A percentile compares a stretch with the other conserved stretches of the same genome.
phyloP scores from a whole-genome alignment of 306 rosid species.

The Canavalia gladiata region DNA sequence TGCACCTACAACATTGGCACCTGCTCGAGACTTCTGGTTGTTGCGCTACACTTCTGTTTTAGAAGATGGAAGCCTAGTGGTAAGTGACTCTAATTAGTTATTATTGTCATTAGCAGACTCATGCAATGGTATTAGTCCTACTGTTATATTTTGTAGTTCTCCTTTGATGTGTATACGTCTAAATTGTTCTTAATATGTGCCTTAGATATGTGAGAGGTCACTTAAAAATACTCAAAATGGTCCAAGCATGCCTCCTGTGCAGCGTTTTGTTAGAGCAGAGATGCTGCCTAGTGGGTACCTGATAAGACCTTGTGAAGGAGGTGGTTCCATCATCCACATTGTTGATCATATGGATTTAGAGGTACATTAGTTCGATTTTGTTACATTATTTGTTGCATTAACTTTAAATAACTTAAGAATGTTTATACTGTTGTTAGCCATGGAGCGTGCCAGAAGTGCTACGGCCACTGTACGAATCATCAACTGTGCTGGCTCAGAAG shows the following conservation, averaged over 20 bases:
- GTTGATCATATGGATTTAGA: slow-evolving; percentile 97
- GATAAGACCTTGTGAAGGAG: slow-evolving; percentile 97
- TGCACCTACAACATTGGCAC: slow-evolving; percentile 93
- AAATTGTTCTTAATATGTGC: slow-evolving; percentile 39
- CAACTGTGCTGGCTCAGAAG: slow-evolving; percentile 91
- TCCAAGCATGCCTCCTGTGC: slow-evolving; percentile 97
- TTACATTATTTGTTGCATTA: not conserved
- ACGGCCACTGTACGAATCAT: slow-evolving; percentile 94
- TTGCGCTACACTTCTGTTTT: slow-evolving; percentile 93
- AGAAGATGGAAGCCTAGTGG: slow-evolving; percentile 99
- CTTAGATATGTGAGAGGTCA: slow-evolving; percentile 89
- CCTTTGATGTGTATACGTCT: slow-evolving; percentile 13
- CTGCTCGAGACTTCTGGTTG: slow-evolving; percentile 98
- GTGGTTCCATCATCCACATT: slow-evolving; percentile 94
- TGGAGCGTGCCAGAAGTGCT: slow-evolving; percentile 98
- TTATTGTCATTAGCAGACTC: not conserved
- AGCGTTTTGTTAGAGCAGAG: slow-evolving; percentile 95
- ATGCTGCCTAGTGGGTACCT: slow-evolving; percentile 96
- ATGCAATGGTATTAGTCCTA: not conserved
- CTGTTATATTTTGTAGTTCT: slow-evolving; percentile 2
- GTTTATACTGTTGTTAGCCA: slow-evolving; percentile 62
- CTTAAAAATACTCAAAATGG: slow-evolving; percentile 97
- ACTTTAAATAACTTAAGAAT: slow-evolving; percentile 35
- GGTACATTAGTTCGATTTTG: slow-evolving; percentile 54
- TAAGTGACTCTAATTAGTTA: slow-evolving; percentile 41